Evolutionary conservation across 2,329 filamentous ascomycete genomes (phyloP).

Genomic region (Nothopassalora personata): DNA sequence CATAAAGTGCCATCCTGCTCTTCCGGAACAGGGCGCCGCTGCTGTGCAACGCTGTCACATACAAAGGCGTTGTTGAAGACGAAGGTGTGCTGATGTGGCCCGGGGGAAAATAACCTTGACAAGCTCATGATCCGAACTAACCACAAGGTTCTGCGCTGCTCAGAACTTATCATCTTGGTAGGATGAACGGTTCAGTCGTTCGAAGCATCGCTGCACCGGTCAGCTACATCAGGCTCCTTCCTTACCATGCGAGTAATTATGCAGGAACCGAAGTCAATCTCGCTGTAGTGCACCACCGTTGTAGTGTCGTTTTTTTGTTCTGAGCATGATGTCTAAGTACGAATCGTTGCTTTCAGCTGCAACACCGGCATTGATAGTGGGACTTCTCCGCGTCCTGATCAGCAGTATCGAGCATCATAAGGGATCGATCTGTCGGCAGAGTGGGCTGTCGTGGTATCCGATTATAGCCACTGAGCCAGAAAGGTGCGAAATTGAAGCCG

Average conservation of each 20-base stretch:
- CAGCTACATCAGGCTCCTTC: neutral
- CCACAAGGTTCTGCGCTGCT: neutral
- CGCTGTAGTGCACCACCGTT: neutral
- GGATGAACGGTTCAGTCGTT: neutral
- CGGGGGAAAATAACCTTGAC: neutral
- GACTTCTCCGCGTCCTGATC: too few species aligned
- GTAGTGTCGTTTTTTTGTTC: neutral
- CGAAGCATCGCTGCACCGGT: neutral
- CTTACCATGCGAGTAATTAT: neutral
- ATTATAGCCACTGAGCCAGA: too few species aligned
- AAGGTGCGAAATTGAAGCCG: too few species aligned
- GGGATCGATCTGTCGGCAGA: too few species aligned
- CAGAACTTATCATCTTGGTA: neutral
- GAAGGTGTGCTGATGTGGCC: neutral
- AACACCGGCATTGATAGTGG: too few species aligned
- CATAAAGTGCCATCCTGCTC: neutral
- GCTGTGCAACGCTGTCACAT: neutral
- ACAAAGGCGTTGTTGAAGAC: neutral
- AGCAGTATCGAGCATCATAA: too few species aligned
- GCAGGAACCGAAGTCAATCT: neutral
- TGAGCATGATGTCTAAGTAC: too few species aligned
- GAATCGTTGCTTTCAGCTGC: too few species aligned
- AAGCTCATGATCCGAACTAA: neutral
- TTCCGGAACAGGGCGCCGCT: neutral
- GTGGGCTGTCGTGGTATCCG: too few species aligned